Percentiles rank a stretch among this genome's conserved stretches.
Conservation (phyloP, 371 early-diverging fungal species). For the Lichtheimia ornata region DNA sequence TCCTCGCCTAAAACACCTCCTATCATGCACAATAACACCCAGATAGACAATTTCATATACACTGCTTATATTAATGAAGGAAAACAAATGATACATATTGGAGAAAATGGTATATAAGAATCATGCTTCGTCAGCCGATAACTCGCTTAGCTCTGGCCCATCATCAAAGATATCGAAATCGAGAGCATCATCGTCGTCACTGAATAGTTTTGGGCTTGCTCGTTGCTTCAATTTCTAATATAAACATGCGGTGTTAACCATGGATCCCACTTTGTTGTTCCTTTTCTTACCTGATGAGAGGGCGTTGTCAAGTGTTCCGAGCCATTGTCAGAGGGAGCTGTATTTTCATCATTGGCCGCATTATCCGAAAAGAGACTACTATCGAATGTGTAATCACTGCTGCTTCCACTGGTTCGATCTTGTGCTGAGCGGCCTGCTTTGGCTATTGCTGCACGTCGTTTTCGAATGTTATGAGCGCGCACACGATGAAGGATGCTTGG, state of each 20-base stretch:
- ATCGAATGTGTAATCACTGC: conserved; percentile 9
- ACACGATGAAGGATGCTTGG: conserved; percentile 34
- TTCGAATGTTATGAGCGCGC: conserved; percentile 29
- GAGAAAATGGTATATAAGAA: background rate
- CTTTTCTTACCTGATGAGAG: too few relatives aligned
- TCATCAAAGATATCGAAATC: conserved; percentile 50
- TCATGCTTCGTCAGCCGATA: conserved; percentile 38
- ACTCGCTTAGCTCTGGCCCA: conserved; percentile 53
- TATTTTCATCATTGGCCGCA: conserved; percentile 15
- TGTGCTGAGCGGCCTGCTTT: background rate
- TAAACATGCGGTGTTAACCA: background rate
- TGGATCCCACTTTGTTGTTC: background rate
- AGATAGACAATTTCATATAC: conserved; percentile 1
- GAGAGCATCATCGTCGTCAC: conserved; percentile 35
- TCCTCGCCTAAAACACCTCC: conserved; percentile 20
- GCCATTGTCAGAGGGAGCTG: conserved; percentile 15
- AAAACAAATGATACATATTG: background rate
- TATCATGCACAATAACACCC: background rate
- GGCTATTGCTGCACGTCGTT: conserved; percentile 4
- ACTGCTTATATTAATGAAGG: too few relatives aligned
- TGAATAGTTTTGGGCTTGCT: conserved; percentile 4
- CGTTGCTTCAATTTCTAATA: background rate
- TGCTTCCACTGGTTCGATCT: conserved; percentile 9
- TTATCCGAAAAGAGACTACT: conserved; percentile 9
- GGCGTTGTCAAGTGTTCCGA: conserved; percentile 3